A percentile compares a stretch with the other conserved stretches of the same genome.
Evolutionary conservation across 1,139 yeast species (phyloP).

Genomic region (Casaregolazyma lundiana): DNA sequence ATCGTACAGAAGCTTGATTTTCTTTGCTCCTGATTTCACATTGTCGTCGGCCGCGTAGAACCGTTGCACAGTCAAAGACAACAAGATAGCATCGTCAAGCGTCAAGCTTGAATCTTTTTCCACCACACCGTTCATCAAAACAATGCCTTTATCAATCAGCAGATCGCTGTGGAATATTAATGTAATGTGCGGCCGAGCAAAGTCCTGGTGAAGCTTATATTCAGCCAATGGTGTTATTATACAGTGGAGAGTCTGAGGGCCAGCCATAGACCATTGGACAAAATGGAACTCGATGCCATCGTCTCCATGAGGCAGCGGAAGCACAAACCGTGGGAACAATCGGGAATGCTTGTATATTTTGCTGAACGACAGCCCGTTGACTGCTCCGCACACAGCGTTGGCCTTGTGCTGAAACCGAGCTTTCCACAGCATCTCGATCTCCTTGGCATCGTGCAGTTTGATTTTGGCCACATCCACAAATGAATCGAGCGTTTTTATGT

Average conservation of each 20-base stretch:
- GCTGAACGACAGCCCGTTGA: conserved; percentile 54
- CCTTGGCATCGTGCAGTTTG: conserved; percentile 47
- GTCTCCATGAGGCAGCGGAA: conserved; percentile 41
- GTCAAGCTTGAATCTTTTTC: conserved; percentile 64
- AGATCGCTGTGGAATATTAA: conserved; percentile 83
- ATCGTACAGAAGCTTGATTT: conserved; percentile 53
- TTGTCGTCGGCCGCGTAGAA: conserved; percentile 71
- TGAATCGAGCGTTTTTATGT: conserved; percentile 65
- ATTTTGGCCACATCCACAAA: conserved; percentile 69
- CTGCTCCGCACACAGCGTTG: conserved; percentile 58
- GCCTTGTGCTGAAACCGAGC: conserved; percentile 70
- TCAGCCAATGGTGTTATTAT: conserved; percentile 90
- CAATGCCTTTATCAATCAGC: conserved; percentile 54
- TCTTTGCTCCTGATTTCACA: conserved; percentile 37
- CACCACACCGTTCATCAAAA: conserved; percentile 82
- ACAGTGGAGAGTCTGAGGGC: conserved; percentile 80
- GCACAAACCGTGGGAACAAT: conserved; percentile 56
- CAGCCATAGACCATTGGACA: conserved; percentile 91
- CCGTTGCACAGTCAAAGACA: conserved; percentile 76
- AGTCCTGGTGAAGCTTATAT: conserved; percentile 85
- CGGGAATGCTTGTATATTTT: conserved; percentile 63
- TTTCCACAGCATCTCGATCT: conserved; percentile 83
- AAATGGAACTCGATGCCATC: conserved; percentile 78
- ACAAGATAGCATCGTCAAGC: conserved; percentile 69
- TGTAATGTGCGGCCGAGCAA: conserved; percentile 92